These are phyloP conservation scores for Boletellus ananas DNA, from an alignment of 768 basidiomycete genomes.

Conservation along the genomic window DNA sequence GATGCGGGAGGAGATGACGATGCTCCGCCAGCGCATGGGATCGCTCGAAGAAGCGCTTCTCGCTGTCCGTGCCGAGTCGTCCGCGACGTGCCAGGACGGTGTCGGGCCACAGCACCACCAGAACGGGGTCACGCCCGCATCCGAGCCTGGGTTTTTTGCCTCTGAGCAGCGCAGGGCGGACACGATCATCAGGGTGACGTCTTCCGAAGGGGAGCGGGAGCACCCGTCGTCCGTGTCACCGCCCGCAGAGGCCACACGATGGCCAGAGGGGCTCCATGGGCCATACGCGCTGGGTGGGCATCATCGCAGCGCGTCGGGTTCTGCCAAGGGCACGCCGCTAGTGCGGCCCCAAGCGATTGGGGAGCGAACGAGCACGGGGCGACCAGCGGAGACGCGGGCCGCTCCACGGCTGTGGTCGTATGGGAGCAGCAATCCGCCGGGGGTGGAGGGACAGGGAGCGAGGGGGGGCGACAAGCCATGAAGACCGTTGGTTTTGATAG, in stretches of 20 bases:
- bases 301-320: constrained; percentile 13
- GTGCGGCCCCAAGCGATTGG: constrained; percentile 14
- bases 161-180: constrained; percentile 35
- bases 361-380: constrained; percentile 18
- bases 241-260: constrained; percentile 45
- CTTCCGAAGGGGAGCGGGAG: constrained; percentile 44
- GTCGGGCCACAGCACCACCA: constrained; percentile 22
- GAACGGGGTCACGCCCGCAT: constrained; percentile 34
- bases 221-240: constrained; percentile 38
- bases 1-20: constrained; percentile 59
- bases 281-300: constrained; percentile 21
- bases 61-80: constrained; percentile 22
- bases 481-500: constrained; percentile 2
- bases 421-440: constrained; percentile 10
- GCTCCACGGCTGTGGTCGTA: constrained; percentile 18
- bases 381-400: constrained; percentile 23
- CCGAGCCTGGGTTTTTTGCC: constrained; percentile 42
- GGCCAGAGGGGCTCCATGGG: constrained; percentile 35
- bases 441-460: constrained; percentile 11
- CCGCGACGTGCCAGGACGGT: constrained; percentile 13
- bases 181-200: constrained; percentile 34
- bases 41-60: constrained; percentile 57
- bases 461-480: constrained; percentile 23
- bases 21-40: constrained; percentile 60
- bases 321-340: constrained; percentile 20